Evolutionary conservation across 1,139 yeast species (phyloP), one percentile per base, ranked within the genome.

Genomic region (Pichia sp.): DNA sequence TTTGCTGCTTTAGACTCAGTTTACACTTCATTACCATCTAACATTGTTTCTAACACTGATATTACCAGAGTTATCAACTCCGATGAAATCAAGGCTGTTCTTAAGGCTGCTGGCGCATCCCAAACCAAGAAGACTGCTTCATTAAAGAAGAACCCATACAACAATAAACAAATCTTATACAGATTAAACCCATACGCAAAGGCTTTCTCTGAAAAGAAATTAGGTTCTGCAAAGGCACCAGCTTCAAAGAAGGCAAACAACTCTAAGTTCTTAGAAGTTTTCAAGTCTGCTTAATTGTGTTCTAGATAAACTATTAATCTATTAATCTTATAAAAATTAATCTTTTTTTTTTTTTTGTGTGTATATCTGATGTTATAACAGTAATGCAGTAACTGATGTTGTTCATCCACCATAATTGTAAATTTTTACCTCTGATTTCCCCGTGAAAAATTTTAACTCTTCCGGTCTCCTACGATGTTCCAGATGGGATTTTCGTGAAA

Each of bases 111-210:
- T 73, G 96, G 95, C 68, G 92, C 85, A 75, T 76, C 94, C 67
- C 76, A 83, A 70, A 94, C 87, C 75, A 88, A 89, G 92, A 87
- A 95, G 76, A 74, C 88, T 63, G 88, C 85, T 80, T 95, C 86
- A 72, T 85, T 83, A 76, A 92, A 92, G 97, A 90, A 88, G 92
- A 92, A 92, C 94, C 98, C 99, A 78, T 89, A 92, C 74, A 92
- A 88, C 92, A 92, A 94, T 97, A 90, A 89, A 84, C 96, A 88
- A 79, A 94, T 89, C 68, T 77, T 89, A 72, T 84, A 89, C 74
- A 88, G 97, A 82, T 85, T 92, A 75, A 94, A 92, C 96, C 99
- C 99, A 64, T 92, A 92, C 84, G 97, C 98, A 68, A 88, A 88
- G 85, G 95, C 92, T 66, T 89, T 81, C 77, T 70, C 96, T 67